Conservation (phyloP, 371 early-diverging fungal species). For the Umbelopsis sp. region DNA sequence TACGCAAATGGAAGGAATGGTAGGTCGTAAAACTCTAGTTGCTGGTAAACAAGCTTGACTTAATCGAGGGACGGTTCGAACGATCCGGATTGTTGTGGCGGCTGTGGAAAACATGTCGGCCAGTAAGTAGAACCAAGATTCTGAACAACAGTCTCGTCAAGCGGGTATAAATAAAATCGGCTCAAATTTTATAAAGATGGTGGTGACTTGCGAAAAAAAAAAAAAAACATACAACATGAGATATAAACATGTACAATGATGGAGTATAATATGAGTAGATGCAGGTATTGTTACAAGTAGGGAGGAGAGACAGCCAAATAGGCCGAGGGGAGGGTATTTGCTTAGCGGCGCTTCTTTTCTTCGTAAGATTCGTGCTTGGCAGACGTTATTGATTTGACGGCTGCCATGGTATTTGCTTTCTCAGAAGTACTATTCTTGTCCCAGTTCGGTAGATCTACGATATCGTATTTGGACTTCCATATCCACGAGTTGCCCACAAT, state of each 20-base stretch:
- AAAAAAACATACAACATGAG: not conserved
- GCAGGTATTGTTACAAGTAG: not conserved
- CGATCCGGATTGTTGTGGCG: not conserved
- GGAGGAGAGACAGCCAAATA: not conserved
- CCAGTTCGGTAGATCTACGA: conserved; percentile 12
- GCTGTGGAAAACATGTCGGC: not conserved
- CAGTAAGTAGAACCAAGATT: too few relatives aligned
- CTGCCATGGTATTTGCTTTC: conserved; percentile 10
- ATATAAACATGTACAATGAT: not conserved
- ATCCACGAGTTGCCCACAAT: conserved; percentile 95
- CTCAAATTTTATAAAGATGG: not conserved
- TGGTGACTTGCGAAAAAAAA: not conserved
- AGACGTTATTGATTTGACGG: conserved; percentile 1
- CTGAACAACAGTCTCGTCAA: too few relatives aligned
- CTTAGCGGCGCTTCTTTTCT: not conserved
- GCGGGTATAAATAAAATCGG: too few relatives aligned
- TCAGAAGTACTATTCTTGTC: not conserved
- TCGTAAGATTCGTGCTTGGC: not conserved
- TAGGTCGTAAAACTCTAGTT: not conserved
- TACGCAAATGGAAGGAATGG: not conserved
- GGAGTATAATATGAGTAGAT: not conserved
- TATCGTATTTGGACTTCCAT: conserved; percentile 84
- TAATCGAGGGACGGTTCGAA: not conserved
- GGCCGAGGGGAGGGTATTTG: not conserved
- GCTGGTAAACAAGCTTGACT: not conserved